These are phyloP conservation scores for Suillus ampliporus DNA, from an alignment of 768 basidiomycete genomes.

Conservation along the genomic window DNA sequence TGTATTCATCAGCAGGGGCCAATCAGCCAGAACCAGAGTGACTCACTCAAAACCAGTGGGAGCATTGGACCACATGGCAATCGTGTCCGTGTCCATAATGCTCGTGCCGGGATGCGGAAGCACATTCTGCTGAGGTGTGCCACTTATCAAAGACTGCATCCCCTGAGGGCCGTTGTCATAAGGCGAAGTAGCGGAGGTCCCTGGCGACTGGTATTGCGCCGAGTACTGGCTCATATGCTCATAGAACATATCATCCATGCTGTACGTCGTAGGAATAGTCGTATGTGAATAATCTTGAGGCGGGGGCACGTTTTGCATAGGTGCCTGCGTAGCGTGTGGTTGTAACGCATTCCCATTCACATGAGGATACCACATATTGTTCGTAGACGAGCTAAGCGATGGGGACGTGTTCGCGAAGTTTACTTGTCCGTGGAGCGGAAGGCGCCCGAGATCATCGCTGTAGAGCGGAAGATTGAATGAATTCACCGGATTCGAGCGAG, in stretches of 20 bases:
- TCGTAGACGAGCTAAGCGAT: constrained; percentile 9
- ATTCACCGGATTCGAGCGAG: constrained; percentile 19
- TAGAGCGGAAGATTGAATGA: constrained; percentile 55
- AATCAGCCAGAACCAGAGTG: background rate
- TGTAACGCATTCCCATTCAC: constrained; percentile 11
- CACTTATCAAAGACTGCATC: background rate
- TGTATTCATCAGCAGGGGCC: constrained; percentile 7
- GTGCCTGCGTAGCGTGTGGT: background rate
- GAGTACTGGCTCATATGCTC: constrained; percentile 20
- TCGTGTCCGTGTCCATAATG: constrained; percentile 52
- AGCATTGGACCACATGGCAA: constrained; percentile 68
- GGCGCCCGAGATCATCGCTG: constrained; percentile 59
- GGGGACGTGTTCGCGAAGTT: constrained; percentile 21
- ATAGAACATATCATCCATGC: constrained; percentile 30
- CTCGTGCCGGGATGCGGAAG: constrained; percentile 8
- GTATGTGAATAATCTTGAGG: constrained; percentile 10
- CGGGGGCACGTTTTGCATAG: background rate
- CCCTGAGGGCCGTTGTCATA: background rate
- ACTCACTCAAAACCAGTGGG: constrained; percentile 66
- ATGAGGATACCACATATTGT: constrained; percentile 29
- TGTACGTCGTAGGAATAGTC: constrained; percentile 14
- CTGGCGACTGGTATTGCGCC: background rate
- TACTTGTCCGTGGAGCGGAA: constrained; percentile 49
- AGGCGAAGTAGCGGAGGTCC: background rate
- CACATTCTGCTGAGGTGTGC: constrained; percentile 1